A percentile compares a stretch with the other conserved stretches of the same genome.
phyloP scores from a whole-genome alignment of 2,329 filamentous ascomycete species.

The Xylaria sp. region DNA sequence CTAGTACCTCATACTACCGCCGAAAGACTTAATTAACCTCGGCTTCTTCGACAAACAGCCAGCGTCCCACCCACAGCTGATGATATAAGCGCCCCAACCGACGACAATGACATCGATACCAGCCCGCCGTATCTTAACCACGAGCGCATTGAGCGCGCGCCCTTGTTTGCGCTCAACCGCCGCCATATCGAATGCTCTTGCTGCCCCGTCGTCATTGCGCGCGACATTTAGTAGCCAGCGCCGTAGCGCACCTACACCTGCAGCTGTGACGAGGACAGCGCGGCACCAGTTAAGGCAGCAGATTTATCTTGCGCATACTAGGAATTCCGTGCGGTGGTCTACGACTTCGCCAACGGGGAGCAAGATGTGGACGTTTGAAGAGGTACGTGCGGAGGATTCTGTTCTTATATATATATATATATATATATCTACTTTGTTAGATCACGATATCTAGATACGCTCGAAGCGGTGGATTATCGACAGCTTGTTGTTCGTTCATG shows the following conservation, averaged over 20 bases:
- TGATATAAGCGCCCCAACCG: too few species aligned
- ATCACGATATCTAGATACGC: too few species aligned
- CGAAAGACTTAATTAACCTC: too few species aligned
- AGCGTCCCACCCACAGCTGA: neutral
- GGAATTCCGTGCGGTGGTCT: conserved; percentile 37
- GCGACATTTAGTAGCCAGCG: neutral
- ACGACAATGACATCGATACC: conserved; percentile 31
- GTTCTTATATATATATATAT: neutral
- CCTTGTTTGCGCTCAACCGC: conserved; percentile 1
- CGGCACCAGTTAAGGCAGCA: neutral
- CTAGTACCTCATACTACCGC: too few species aligned
- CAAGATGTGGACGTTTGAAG: conserved; percentile 49
- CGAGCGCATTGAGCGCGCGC: conserved; percentile 1
- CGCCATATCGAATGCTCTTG: neutral
- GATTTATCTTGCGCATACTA: neutral
- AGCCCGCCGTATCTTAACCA: conserved; percentile 26
- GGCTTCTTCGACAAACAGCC: neutral
- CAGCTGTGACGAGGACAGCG: neutral
- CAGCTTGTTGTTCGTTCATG: too few species aligned
- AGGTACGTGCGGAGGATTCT: conserved; percentile 40
- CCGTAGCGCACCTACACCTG: neutral
- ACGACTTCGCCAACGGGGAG: conserved; percentile 42
- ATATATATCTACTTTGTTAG: neutral
- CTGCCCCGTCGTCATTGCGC: neutral
- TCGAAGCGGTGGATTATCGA: too few species aligned